Evolutionary conservation across 2,329 filamentous ascomycete genomes (phyloP), one percentile per base, ranked within the genome.

Genomic region (Aspergillus uvarum): DNA sequence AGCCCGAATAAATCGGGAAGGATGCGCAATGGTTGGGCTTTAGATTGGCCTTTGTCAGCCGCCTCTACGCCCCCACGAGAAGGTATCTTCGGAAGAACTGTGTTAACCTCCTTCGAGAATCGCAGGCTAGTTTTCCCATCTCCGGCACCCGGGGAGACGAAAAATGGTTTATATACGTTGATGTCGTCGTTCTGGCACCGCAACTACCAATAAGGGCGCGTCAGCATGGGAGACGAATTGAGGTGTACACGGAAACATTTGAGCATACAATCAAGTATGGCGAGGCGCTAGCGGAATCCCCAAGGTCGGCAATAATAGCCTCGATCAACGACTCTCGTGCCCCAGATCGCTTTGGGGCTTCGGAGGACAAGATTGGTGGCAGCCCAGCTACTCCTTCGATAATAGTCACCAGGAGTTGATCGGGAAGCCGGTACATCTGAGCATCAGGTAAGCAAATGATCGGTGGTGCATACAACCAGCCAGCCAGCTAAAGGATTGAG

Each of bases 111-210:
- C 74, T 96, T 96, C 58, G 89, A 82, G 75, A 96, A 96, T 57
- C 87, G 85, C 11, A 97, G 79, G 7, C 82, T 56, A 26, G 59
- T 47, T 5, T 54, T 21, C 26, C 53, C 62, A 44, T 65, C 62
- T 12, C 61, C 66, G 22, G 56, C 42, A 29, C 62, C 61, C 11
- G 51, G 42, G 21, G 58, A 55, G 62, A 79, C 79, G 47, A 85
- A 82, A 67, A 92, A 89, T 1, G 94, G 92, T 72, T 95, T 87
- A 72, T 98, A 99, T 50, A 98, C 84, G 11, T 89, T 89, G 35
- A 98, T 79, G 70, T 98, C 93, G 64, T 96, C 89, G 60, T 86
- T 88, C 10, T 85, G 83, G 52, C 91, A 91, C 54, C 94, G 90
- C 29, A 93, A 80, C 89, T 92, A 64, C 5, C 42, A 42, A 52